Percentiles rank a stretch among this genome's conserved stretches.
These are phyloP conservation scores for Acacia melanoxylon DNA, from an alignment of 306 rosid species.

Conservation along the genomic window DNA sequence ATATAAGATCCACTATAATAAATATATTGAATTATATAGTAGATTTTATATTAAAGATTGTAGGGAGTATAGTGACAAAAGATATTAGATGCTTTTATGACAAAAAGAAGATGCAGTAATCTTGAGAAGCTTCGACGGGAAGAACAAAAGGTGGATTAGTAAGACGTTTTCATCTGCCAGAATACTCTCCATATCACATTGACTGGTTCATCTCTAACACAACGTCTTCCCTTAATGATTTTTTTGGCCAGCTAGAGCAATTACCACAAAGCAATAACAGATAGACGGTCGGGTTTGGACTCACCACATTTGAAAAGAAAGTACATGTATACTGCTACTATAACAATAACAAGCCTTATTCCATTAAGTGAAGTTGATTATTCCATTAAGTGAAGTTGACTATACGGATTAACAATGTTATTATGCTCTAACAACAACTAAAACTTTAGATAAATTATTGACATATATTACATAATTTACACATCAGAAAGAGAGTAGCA, in stretches of 20 bases:
- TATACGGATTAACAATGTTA: too few species aligned
- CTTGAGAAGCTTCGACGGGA: background rate
- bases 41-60: too few species aligned
- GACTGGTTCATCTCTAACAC: background rate
- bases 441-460: too few species aligned
- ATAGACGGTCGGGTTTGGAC: background rate
- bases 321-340: background rate
- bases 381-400: too few species aligned
- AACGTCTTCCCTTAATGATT: background rate
- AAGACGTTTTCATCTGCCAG: background rate
- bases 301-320: background rate
- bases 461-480: background rate
- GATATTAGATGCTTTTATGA: background rate
- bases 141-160: too few species aligned
- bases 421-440: too few species aligned
- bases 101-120: background rate
- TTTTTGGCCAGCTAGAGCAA: background rate
- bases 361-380: too few species aligned
- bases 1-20: too few species aligned
- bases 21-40: too few species aligned
- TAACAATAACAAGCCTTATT: too few species aligned
- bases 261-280: background rate
- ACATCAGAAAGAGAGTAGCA: background rate
- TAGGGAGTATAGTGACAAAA: background rate
- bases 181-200: background rate